Conservation (phyloP, 2,329 filamentous ascomycete species). For the Ophiostoma angusticollis region DNA sequence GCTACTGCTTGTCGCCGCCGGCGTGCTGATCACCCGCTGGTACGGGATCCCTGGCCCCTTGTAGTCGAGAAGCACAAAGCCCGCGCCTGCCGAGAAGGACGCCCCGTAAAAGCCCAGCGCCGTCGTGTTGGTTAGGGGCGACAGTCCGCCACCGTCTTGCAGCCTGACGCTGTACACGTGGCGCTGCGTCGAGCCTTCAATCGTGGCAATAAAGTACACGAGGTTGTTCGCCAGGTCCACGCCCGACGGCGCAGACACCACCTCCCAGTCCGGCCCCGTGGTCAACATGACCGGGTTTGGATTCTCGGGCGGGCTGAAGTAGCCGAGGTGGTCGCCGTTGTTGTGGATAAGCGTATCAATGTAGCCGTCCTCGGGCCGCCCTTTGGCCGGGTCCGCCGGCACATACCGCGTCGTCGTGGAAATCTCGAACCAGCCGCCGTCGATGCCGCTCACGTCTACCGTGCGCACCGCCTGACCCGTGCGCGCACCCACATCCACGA, state of each 20-base stretch:
- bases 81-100: conserved; percentile 71
- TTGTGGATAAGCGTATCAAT: conserved; percentile 82
- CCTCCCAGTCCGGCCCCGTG: conserved; percentile 72
- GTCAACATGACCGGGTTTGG: conserved; percentile 75
- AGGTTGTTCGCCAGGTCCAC: conserved; percentile 75
- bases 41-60: conserved; percentile 74
- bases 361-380: conserved; percentile 74
- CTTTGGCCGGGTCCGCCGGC: conserved; percentile 66
- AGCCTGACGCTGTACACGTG: conserved; percentile 86
- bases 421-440: conserved; percentile 96
- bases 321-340: conserved; percentile 80
- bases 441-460: conserved; percentile 68
- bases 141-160: conserved; percentile 62
- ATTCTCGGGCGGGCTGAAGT: conserved; percentile 81
- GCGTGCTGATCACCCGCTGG: conserved; percentile 81
- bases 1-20: conserved; percentile 28
- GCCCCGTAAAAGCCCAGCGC: conserved; percentile 66
- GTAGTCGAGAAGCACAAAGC: conserved; percentile 77
- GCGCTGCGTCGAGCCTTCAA: conserved; percentile 76
- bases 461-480: conserved; percentile 68
- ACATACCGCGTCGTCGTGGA: conserved; percentile 76
- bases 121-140: conserved; percentile 59
- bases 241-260: conserved; percentile 70
- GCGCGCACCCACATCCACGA: conserved; percentile 65
- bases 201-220: conserved; percentile 82